phyloP scores from a whole-genome alignment of 495 filamentous ascomycete species.

The Tuber aestivum region DNA sequence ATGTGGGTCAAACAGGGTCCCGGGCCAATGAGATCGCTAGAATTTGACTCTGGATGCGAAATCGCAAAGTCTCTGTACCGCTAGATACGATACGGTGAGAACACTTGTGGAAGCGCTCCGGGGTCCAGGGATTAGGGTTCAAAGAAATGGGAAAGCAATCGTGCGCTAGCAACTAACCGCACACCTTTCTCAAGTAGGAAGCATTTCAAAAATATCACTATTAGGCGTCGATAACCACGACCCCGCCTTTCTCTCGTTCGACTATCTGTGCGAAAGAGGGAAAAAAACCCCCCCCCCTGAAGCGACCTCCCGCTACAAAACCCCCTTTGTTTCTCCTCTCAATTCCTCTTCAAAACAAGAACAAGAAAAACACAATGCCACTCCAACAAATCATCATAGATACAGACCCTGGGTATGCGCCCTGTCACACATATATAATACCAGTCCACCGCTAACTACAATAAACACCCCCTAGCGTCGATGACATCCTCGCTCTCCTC shows the following conservation, averaged over 20 bases:
- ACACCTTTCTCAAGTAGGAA: background rate
- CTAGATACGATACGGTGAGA: background rate
- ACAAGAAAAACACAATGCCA: constrained; percentile 46
- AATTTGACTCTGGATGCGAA: no score
- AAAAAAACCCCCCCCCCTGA: background rate
- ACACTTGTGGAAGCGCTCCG: background rate
- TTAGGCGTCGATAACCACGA: background rate
- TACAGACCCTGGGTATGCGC: constrained; percentile 66
- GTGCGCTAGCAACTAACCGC: background rate
- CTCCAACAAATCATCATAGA: constrained; percentile 81
- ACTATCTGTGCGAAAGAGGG: background rate
- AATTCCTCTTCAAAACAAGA: background rate
- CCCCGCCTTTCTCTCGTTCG: background rate
- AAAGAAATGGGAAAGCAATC: background rate
- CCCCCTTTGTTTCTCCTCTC: background rate
- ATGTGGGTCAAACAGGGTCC: no score
- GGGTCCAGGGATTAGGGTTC: background rate
- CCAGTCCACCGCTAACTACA: background rate
- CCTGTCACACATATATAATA: background rate
- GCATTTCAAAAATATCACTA: background rate
- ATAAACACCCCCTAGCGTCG: constrained; percentile 57
- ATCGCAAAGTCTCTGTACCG: no score
- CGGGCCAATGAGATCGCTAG: no score
- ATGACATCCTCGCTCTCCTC: constrained; percentile 82
- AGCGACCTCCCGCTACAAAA: background rate